Evolutionary conservation across 2,329 filamentous ascomycete species (phyloP).

Genomic region (Aspergillus puulaauensis): DNA sequence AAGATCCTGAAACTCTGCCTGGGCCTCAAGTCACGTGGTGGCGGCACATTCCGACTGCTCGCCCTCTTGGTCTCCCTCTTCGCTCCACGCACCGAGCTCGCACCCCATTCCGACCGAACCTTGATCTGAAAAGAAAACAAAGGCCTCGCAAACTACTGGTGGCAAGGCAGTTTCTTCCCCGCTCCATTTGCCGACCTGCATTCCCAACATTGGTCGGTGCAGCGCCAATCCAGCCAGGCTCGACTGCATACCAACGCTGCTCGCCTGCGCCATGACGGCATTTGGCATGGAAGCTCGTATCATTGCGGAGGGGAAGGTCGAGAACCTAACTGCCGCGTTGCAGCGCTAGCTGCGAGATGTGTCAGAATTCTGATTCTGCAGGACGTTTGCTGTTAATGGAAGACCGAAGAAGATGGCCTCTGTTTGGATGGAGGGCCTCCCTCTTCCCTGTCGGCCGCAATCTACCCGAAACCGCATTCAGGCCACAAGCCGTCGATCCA

Average conservation of each 20-base stretch:
- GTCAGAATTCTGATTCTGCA: constrained; percentile 1
- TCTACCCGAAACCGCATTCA: not conserved
- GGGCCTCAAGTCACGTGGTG: not conserved
- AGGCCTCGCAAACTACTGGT: not conserved
- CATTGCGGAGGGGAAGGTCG: not conserved
- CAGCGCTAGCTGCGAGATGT: not conserved
- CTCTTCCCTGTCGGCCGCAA: not conserved
- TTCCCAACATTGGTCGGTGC: not conserved
- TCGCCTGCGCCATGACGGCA: constrained; percentile 1
- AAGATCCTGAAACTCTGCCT: not conserved
- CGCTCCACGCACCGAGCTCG: not conserved
- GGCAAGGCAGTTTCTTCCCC: not conserved
- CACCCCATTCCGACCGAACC: not conserved
- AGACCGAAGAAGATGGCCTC: not conserved
- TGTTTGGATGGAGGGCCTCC: not conserved
- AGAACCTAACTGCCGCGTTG: not conserved
- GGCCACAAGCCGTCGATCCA: constrained; percentile 1
- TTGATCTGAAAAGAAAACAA: not conserved
- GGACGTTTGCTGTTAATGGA: not conserved
- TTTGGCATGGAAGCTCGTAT: not conserved
- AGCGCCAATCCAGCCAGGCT: not conserved
- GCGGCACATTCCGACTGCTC: not conserved
- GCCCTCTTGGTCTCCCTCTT: not conserved
- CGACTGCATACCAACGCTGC: not conserved
- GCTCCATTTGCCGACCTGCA: not conserved